Evolutionary conservation across 2,329 filamentous ascomycete genomes (phyloP), one percentile per base, ranked within the genome.

Genomic region (Fusarium falciforme): DNA sequence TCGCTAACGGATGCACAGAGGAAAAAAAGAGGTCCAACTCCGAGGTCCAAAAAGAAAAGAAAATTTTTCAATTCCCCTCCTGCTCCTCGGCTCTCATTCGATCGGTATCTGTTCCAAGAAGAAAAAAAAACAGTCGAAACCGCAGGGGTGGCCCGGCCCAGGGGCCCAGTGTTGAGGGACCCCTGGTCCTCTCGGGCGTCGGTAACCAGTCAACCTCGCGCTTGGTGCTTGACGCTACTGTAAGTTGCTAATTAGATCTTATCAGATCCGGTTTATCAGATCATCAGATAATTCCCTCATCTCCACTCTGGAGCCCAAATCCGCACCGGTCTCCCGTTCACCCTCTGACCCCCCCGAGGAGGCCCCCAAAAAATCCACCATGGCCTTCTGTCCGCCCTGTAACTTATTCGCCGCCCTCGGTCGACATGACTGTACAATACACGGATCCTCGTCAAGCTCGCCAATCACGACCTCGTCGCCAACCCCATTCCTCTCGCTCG

Each of bases 261-360:
- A 83, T 84, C 81, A 78, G 82, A 83, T 83, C 80, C 81, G 77
- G 80, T 85, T 87, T 87, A 88, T 88, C 86, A 86, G 87, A 88
- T 88, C 81, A 87, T 87, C 85, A 85, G 86, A 87, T 87, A 85
- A 84, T 82, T 82, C 80, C 80, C 83, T 84, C 83, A 79, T 79
- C 80, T 77, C 80, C 81, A 81, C 80, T 71, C 63, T 62, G 66
- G 59, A 67, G 64, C 66, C 61, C 49, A 67, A 66, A 64, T 67
- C 68, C 55, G 65, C 58, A 61, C 47, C 44, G n/a, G 52, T 27
- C 47, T 54, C 38, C 40, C 40, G 20, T 59, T 49, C 47, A 55
- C 49, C 57, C 40, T 57, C 40, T 60, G 20, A 61, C 31, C 54
- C 54, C 54, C 16, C 31, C 20, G 22, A 31, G 47, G 17, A 52